A percentile compares a stretch with the other conserved stretches of the same genome.
These are phyloP conservation scores for Narthecium ossifragum DNA, from an alignment of 106 monocot species.

Conservation along the genomic window DNA sequence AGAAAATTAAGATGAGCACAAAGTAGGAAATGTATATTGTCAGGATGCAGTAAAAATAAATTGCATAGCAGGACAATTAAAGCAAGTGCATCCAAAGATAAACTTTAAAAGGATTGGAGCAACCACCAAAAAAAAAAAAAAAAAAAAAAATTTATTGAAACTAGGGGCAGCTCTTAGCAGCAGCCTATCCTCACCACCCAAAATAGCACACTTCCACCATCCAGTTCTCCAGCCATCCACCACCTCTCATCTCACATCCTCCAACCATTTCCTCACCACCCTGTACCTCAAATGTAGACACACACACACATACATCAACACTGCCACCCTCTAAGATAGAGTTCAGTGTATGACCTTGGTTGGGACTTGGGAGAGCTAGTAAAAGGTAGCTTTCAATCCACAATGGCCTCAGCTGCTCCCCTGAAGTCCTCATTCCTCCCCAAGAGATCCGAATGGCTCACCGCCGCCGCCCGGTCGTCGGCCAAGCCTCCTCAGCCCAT, in stretches of 20 bases:
- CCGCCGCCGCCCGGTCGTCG: constrained; percentile 7
- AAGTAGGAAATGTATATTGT: background rate
- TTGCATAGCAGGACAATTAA: background rate
- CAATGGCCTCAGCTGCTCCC: constrained; percentile 82
- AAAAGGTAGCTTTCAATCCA: background rate
- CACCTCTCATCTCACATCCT: constrained; percentile 76
- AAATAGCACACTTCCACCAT: constrained; percentile 30
- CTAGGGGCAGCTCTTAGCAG: constrained; percentile 8
- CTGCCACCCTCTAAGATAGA: background rate
- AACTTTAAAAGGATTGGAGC: background rate
- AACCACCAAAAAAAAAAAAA: no score
- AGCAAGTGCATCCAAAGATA: constrained; percentile 1
- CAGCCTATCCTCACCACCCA: constrained; percentile 11
- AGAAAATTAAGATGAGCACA: background rate
- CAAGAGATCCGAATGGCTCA: constrained; percentile 60
- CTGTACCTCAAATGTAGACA: constrained; percentile 4
- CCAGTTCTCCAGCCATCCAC: constrained; percentile 35
- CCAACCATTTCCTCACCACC: constrained; percentile 7
- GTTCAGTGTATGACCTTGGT: background rate
- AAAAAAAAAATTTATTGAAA: no score
- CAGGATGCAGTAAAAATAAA: background rate
- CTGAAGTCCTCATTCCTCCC: constrained; percentile 96
- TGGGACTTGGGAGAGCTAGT: background rate
- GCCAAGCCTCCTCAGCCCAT: constrained; percentile 20
- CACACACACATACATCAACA: constrained; percentile 10